These are phyloP conservation scores for Candida wancherniae DNA, from an alignment of 805 yeast species.

Conservation along the genomic window DNA sequence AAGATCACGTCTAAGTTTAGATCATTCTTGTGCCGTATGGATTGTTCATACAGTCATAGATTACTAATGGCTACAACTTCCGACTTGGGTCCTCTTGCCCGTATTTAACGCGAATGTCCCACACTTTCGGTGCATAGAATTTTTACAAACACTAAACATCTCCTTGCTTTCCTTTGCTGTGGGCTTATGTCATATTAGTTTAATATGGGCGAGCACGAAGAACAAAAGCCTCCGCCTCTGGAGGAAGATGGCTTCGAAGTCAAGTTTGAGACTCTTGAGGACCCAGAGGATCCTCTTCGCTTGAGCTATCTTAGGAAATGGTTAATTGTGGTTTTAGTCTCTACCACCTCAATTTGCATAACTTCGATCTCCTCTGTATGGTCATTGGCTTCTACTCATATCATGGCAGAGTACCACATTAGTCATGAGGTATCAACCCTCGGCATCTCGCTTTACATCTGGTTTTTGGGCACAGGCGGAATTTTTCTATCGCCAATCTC, in stretches of 20 bases:
- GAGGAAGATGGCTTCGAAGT: slow-evolving; percentile 10
- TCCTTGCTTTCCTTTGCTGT: not conserved
- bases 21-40: too few species aligned
- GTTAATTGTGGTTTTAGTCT: slow-evolving; percentile 21
- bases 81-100: too few species aligned
- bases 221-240: not conserved
- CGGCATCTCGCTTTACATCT: slow-evolving; percentile 26
- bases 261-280: slow-evolving; percentile 20
- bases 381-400: slow-evolving; percentile 23
- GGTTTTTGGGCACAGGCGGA: slow-evolving; percentile 28
- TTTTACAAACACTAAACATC: too few species aligned
- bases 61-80: too few species aligned
- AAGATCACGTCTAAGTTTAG: too few species aligned
- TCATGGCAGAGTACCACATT: slow-evolving; percentile 20
- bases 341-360: slow-evolving; percentile 22
- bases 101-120: too few species aligned
- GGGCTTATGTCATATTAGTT: not conserved
- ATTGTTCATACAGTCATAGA: too few species aligned
- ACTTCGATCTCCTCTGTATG: slow-evolving; percentile 27
- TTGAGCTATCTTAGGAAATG: slow-evolving; percentile 23
- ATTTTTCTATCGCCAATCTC: slow-evolving; percentile 51
- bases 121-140: too few species aligned
- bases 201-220: slow-evolving; percentile 1
- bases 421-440: slow-evolving; percentile 23
- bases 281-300: slow-evolving; percentile 24